Base-by-base conservation (phyloP, 202 grass and related monocot species). In the Setaria viridis region DNA sequence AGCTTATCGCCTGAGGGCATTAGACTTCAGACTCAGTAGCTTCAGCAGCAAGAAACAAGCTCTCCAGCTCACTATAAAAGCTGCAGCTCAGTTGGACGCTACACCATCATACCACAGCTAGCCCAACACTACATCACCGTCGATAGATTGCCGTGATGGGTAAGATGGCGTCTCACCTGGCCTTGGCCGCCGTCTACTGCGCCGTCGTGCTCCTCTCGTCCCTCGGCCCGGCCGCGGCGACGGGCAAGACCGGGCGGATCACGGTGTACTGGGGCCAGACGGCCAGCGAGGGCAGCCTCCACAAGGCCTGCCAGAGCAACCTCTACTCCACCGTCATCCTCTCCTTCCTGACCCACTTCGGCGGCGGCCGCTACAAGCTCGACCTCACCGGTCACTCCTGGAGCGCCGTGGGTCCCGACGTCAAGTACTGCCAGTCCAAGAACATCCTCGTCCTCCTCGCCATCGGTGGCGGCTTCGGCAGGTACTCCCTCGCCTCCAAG, bases 201-300 rank as follows among this genome's bases (percentile, higher is more conserved):
- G 0, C 25, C 56, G 0, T 59, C 8, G 71, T 89, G 25, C 65
- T 82, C 84, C 73, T 89, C 15, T 83, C 71, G 15, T 71, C 60
- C 1, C 30, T 82, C 43, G 19, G 76, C 58, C 62, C 82, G 2
- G 17, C 25, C 2, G 33, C 43, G 14, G 33, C 50, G 14, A 21
- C 65, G 17, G 68, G 78, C 42, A 70, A 19, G 9, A 84, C 79
- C 54, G 87, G 90, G 20, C 48, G 50, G 51, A 92, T 89, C 67
- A 55, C 83, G 9, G 74, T 92, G 63, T 92, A 92, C 80, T 92
- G 84, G 90, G 86, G 90, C 20, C 83, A 92, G 71, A 92, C 72
- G 20, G 34, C 56, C 43, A 84, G 37, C 17, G 83, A 92, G 59
- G 90, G 90, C 19, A 71, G 86, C 34, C 71, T 92, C 43, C 78